Percentiles rank a stretch among this genome's conserved stretches.
Evolutionary conservation across 169 alveolate species (phyloP).

Genomic region (Eimeria brunetti): DNA sequence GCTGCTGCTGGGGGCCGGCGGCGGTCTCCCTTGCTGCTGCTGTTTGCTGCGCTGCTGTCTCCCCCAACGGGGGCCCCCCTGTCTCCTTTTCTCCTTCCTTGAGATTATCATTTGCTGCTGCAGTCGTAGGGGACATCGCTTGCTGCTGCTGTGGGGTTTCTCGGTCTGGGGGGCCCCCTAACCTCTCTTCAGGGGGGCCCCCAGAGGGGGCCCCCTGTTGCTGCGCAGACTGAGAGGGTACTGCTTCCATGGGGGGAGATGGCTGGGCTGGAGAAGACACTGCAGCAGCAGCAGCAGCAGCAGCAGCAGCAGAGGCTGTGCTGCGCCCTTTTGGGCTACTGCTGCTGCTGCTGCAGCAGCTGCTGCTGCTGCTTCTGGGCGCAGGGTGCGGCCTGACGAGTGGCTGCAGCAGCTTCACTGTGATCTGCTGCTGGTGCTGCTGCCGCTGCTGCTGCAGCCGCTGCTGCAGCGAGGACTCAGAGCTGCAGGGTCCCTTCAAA

Average conservation of each 20-base stretch:
- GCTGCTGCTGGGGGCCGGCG: neutral
- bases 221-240: neutral
- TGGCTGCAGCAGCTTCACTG: neutral
- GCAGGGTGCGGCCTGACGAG: neutral
- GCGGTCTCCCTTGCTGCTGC: neutral
- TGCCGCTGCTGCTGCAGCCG: constrained; percentile 22
- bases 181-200: neutral
- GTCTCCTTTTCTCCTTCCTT: neutral
- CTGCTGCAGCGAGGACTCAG: neutral
- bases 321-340: neutral
- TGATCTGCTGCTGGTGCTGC: constrained; percentile 13
- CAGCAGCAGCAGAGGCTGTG: neutral
- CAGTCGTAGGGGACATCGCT: neutral
- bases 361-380: too few species aligned
- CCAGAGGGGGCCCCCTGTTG: too few species aligned
- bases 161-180: neutral
- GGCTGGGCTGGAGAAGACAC: too few species aligned
- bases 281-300: too few species aligned
- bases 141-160: neutral
- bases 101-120: neutral
- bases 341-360: constrained; percentile 27
- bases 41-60: neutral
- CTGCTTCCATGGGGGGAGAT: too few species aligned
- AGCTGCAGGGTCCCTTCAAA: constrained; percentile 20
- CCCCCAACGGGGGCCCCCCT: neutral